Conservation (phyloP, 805 yeast genomes). For the Lachancea mirantina region DNA sequence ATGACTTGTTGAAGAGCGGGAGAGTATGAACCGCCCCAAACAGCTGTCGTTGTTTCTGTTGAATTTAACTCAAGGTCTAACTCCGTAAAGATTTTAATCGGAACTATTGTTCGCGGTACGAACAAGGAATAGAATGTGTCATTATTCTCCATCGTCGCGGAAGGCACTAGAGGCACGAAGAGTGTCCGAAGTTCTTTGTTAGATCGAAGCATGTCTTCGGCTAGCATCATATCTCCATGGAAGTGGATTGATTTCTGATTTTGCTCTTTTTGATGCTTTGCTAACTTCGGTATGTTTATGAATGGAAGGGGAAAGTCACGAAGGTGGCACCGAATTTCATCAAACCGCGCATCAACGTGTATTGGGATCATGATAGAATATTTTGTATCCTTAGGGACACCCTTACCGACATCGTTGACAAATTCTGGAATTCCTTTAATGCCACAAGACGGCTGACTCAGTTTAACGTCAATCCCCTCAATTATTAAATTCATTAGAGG, state of each 20-base stretch:
- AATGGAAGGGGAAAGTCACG: slow-evolving; percentile 86
- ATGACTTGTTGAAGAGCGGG: slow-evolving; percentile 78
- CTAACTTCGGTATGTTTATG: slow-evolving; percentile 56
- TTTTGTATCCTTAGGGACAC: slow-evolving; percentile 62
- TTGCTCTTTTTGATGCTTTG: slow-evolving; percentile 21
- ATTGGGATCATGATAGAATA: slow-evolving; percentile 67
- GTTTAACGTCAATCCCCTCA: slow-evolving; percentile 40
- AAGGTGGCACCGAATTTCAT: slow-evolving; percentile 61
- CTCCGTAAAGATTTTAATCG: slow-evolving; percentile 65
- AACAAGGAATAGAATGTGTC: slow-evolving; percentile 46
- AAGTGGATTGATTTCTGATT: slow-evolving; percentile 32
- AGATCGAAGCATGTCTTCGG: slow-evolving; percentile 52
- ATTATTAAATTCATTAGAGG: slow-evolving; percentile 47
- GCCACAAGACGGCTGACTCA: slow-evolving; percentile 48
- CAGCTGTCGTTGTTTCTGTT: slow-evolving; percentile 51
- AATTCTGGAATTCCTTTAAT: slow-evolving; percentile 50
- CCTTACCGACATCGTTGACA: slow-evolving; percentile 69
- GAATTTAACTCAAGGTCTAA: slow-evolving; percentile 51
- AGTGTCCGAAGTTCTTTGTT: slow-evolving; percentile 51
- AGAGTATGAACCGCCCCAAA: slow-evolving; percentile 81
- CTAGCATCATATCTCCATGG: slow-evolving; percentile 59
- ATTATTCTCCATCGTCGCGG: slow-evolving; percentile 32
- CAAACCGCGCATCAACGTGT: slow-evolving; percentile 45
- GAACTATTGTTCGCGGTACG: slow-evolving; percentile 69
- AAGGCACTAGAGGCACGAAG: slow-evolving; percentile 55